These are phyloP conservation scores for Curvularia lunata DNA, from an alignment of 2,329 filamentous ascomycete genomes.

Conservation along the genomic window DNA sequence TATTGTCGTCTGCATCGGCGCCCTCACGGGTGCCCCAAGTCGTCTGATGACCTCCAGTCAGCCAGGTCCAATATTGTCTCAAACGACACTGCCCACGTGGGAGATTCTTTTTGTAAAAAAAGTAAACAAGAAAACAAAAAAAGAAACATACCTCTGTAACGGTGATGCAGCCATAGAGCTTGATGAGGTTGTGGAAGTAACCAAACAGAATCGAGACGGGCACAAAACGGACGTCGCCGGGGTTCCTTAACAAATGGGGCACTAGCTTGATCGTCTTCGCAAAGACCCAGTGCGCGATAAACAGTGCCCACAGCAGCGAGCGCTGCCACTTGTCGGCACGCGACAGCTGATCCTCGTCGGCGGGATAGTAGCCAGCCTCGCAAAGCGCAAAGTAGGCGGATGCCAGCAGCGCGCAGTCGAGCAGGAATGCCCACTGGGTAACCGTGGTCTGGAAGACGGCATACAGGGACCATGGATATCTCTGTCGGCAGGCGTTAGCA, in stretches of 20 bases:
- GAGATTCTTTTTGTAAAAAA: not conserved
- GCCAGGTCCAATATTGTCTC: slow-evolving; percentile 15
- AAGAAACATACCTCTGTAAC: slow-evolving; percentile 52
- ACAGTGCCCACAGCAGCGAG: slow-evolving; percentile 40
- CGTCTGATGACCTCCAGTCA: slow-evolving; percentile 64
- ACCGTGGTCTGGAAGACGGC: slow-evolving; percentile 91
- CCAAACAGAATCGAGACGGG: slow-evolving; percentile 90
- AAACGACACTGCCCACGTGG: slow-evolving; percentile 16
- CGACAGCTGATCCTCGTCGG: slow-evolving; percentile 23
- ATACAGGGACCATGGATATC: slow-evolving; percentile 92
- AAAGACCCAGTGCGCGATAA: slow-evolving; percentile 64
- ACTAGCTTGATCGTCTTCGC: slow-evolving; percentile 92
- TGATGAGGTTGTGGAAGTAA: slow-evolving; percentile 91
- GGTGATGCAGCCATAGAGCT: slow-evolving; percentile 84
- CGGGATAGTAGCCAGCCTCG: slow-evolving; percentile 42
- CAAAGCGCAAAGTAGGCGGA: slow-evolving; percentile 41
- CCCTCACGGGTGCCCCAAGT: slow-evolving; percentile 95
- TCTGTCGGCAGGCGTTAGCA: slow-evolving; percentile 55
- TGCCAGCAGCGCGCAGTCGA: slow-evolving; percentile 64
- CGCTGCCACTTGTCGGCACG: slow-evolving; percentile 31
- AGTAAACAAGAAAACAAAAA: too few relatives aligned
- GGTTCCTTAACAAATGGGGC: slow-evolving; percentile 84
- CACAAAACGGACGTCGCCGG: slow-evolving; percentile 78
- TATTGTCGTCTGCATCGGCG: slow-evolving; percentile 73
- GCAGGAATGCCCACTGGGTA: slow-evolving; percentile 81